Evolutionary conservation across 2,329 filamentous ascomycete species (phyloP), one percentile per base, ranked within the genome.

Genomic region (Paraconiothyrium sp.): DNA sequence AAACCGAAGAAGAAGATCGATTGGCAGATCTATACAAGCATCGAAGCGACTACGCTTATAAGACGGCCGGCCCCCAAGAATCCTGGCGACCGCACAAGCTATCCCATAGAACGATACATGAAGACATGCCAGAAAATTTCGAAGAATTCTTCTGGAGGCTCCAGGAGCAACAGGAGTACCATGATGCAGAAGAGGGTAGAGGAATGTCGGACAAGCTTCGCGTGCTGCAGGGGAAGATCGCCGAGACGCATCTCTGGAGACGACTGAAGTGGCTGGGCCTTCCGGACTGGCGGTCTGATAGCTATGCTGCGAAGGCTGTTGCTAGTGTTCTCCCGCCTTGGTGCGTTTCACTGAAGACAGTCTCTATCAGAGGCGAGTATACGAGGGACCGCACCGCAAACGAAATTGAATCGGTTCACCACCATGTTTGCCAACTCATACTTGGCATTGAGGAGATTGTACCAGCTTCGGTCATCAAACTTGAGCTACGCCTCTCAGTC

Each of bases 401-500:
- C 7, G 20, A 58, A 24, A 10, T 41, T 16, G 10, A 58, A 2
- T 20, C 49, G 10, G 20, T 59, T n/a, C 65, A 72, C 41, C 27
- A 63, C 20, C 37, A 67, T n/a, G 54, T 68, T n/a, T 73, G 68
- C 55, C 27, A 47, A 14, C 54, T 67, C 48, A 61, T 69, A 8
- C 32, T 47, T 3, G 57, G 54, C 0, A 51, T 67, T 10, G 55
- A 52, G 4, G 24, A 55, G 1, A 50, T 58, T 14, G 22, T 59
- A 8, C 63, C 68, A 1, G 24, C 34, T 1, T 65, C 59, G 1
- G 66, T 74, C 7, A 58, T 30, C 2, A 57, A 41, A 11, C 49
- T 74, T 6, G 72, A 73, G 51, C 60, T 73, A 14, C 60, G 71
- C n/a, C 59, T 72, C 4, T 64, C 60, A 5, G 54, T 68, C 5